These are phyloP conservation scores for Fusarium sp. DNA, from an alignment of 2,329 filamentous ascomycete species.

Conservation along the genomic window DNA sequence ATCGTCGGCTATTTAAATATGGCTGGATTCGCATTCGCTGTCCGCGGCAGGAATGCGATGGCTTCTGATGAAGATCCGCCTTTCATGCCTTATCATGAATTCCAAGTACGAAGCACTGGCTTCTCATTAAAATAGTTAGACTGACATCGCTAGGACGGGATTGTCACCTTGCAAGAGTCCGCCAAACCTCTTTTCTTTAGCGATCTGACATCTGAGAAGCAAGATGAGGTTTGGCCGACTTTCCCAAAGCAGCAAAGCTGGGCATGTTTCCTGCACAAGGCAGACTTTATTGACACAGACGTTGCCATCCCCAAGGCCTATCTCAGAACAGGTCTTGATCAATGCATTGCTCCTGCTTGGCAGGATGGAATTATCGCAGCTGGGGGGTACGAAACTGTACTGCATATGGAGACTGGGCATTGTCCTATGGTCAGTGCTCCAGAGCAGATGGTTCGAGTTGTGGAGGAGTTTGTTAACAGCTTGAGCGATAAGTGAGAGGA, in stretches of 20 bases:
- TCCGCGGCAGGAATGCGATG: background rate
- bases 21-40: background rate
- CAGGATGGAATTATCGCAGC: background rate
- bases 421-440: background rate
- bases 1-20: background rate
- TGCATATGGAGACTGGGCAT: background rate
- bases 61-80: background rate
- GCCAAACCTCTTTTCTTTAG: background rate
- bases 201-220: background rate
- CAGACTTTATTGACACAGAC: background rate
- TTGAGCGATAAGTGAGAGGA: background rate
- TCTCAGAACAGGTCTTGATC: background rate
- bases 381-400: background rate
- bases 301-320: background rate
- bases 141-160: background rate
- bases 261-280: background rate
- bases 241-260: conserved; percentile 5
- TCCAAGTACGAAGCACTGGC: background rate
- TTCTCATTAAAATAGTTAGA: accelerated
- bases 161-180: background rate
- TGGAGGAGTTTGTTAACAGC: background rate
- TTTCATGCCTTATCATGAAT: background rate
- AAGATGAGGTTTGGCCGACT: background rate
- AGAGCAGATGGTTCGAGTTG: background rate
- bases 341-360: background rate